A percentile compares a stretch with the other conserved stretches of the same genome.
These are phyloP conservation scores for Hymenoscyphus fraxineus DNA, from an alignment of 2,329 filamentous ascomycete species.

Conservation along the genomic window DNA sequence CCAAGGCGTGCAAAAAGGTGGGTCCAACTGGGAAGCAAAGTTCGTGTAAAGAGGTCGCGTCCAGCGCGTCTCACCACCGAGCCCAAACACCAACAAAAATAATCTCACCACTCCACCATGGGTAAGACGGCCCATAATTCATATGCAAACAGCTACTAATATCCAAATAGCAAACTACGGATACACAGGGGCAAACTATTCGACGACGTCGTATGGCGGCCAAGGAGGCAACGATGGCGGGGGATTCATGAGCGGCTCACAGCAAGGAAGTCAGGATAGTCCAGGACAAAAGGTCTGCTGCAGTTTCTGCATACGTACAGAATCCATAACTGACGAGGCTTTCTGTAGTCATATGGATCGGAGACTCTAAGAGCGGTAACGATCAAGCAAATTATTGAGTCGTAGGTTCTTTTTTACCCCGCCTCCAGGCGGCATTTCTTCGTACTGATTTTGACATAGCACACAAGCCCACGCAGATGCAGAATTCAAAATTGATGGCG, in stretches of 20 bases:
- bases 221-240: slow-evolving; percentile 54
- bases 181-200: slow-evolving; percentile 28
- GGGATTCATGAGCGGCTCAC: slow-evolving; percentile 60
- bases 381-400: slow-evolving; percentile 88
- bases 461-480: slow-evolving; percentile 69
- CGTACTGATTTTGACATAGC: slow-evolving; percentile 16
- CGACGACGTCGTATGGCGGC: slow-evolving; percentile 40
- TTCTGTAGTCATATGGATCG: slow-evolving; percentile 54
- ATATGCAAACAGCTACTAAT: slow-evolving; percentile 10
- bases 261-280: slow-evolving; percentile 53
- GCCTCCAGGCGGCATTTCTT: not conserved
- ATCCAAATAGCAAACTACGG: slow-evolving; percentile 31
- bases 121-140: slow-evolving; percentile 11
- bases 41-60: too few species aligned
- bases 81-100: too few species aligned
- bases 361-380: slow-evolving; percentile 91
- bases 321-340: not conserved
- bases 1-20: too few species aligned
- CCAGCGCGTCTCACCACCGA: too few species aligned
- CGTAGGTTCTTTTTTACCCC: slow-evolving; percentile 35
- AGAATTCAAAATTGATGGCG: slow-evolving; percentile 79
- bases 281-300: slow-evolving; percentile 44
- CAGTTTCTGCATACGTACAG: not conserved
- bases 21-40: too few species aligned
- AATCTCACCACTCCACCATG: slow-evolving; percentile 12